A percentile compares a stretch with the other conserved stretches of the same genome.
Evolutionary conservation across 2,329 filamentous ascomycete species (phyloP).

Genomic region (Bipolaris cookei): DNA sequence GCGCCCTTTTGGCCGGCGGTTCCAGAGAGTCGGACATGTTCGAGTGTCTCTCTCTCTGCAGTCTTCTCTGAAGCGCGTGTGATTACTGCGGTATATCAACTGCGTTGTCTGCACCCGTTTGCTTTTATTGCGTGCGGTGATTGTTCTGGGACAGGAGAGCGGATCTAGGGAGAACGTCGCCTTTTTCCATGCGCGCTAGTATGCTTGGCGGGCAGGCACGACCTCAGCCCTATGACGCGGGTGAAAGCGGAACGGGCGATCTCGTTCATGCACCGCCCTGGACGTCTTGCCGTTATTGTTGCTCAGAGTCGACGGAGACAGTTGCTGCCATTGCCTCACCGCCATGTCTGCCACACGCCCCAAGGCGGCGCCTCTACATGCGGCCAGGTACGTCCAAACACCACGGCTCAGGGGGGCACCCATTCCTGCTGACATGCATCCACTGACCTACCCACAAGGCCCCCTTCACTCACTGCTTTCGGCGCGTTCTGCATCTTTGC

Average conservation of each 20-base stretch:
- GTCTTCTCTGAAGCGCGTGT: constrained; percentile 34
- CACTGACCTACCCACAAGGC: constrained; percentile 24
- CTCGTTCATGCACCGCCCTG: constrained; percentile 4
- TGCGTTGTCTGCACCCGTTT: constrained; percentile 38
- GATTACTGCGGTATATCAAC: constrained; percentile 34
- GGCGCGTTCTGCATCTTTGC: constrained; percentile 83
- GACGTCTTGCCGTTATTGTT: neutral
- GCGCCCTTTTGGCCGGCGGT: constrained; percentile 52
- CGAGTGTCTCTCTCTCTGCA: constrained; percentile 32
- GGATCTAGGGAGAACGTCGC: constrained; percentile 28
- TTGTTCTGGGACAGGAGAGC: constrained; percentile 23
- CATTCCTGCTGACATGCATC: neutral
- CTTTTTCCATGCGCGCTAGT: constrained; percentile 37
- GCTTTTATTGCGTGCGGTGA: constrained; percentile 36
- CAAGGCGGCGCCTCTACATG: constrained; percentile 3
- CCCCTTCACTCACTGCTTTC: constrained; percentile 66
- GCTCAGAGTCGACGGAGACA: neutral
- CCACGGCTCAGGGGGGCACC: neutral
- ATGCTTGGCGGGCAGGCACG: constrained; percentile 27
- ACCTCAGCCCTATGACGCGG: constrained; percentile 30
- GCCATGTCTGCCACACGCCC: constrained; percentile 8
- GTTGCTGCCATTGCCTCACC: neutral
- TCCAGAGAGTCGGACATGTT: constrained; percentile 46
- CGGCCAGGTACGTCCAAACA: constrained; percentile 3
- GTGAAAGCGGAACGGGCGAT: constrained; percentile 10